Evolutionary conservation across 768 basidiomycete species (phyloP).

Genomic region (Paxillus rubicundulus): DNA sequence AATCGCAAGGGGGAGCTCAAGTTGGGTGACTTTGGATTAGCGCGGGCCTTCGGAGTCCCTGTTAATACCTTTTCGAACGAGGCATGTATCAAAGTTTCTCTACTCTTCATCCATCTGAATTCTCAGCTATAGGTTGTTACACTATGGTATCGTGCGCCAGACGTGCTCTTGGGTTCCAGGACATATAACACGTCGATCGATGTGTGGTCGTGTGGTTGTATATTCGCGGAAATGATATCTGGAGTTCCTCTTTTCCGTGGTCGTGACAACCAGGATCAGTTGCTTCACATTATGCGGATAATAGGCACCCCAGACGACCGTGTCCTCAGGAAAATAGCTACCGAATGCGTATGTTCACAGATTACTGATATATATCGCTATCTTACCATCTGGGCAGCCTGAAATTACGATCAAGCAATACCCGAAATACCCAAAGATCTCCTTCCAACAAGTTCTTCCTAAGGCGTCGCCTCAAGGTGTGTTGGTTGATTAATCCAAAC

Average conservation of each 20-base stretch:
- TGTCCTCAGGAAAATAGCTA: conserved; percentile 82
- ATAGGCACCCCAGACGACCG: conserved; percentile 92
- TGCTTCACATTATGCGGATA: conserved; percentile 97
- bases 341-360: conserved; percentile 69
- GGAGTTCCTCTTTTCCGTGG: conserved; percentile 97
- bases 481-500: conserved; percentile 1
- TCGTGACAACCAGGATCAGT: conserved; percentile 94
- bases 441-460: conserved; percentile 75
- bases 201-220: conserved; percentile 98
- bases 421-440: conserved; percentile 83
- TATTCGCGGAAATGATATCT: conserved; percentile 99
- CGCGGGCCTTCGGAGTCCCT: conserved; percentile 96
- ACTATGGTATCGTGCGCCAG: conserved; percentile 97
- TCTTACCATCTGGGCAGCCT: conserved; percentile 47
- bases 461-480: conserved; percentile 83
- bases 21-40: conserved; percentile 95
- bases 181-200: conserved; percentile 99
- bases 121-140: conserved; percentile 80
- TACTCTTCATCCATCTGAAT: not conserved
- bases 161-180: conserved; percentile 93
- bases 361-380: not conserved
- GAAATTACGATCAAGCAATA: conserved; percentile 83
- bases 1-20: conserved; percentile 97
- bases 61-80: conserved; percentile 99
- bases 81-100: conserved; percentile 35